Conservation (phyloP, 257 asterid genomes). For the Nicotiana benthamiana region DNA sequence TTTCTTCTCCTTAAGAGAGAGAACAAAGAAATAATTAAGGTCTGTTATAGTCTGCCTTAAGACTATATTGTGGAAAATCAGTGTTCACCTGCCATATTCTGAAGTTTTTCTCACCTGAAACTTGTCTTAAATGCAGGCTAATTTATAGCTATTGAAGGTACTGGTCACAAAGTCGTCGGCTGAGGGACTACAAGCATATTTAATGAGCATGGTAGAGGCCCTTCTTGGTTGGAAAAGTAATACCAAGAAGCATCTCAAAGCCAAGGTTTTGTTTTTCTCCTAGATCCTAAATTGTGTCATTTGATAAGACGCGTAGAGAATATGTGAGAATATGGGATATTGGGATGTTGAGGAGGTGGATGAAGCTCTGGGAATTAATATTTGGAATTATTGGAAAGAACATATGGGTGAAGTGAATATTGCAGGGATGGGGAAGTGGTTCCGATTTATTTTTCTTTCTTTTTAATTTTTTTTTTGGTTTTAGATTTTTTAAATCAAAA, state of each 20-base stretch:
- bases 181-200: slow-evolving; percentile 63
- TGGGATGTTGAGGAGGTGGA: no score
- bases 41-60: not conserved
- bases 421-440: no score
- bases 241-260: slow-evolving; percentile 80
- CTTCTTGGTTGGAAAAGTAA: slow-evolving; percentile 70
- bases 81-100: not conserved
- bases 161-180: slow-evolving; percentile 80
- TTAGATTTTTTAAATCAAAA: no score
- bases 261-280: slow-evolving; percentile 38
- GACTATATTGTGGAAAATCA: not conserved
- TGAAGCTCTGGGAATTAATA: no score
- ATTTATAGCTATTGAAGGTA: slow-evolving; percentile 82
- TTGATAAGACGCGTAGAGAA: no score
- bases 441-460: no score
- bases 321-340: no score
- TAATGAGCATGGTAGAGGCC: slow-evolving; percentile 72
- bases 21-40: slow-evolving; percentile 86
- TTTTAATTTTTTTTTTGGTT: no score
- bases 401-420: no score
- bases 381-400: no score
- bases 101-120: slow-evolving; percentile 9
- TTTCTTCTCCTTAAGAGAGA: slow-evolving; percentile 78
- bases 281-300: no score
- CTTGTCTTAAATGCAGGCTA: slow-evolving; percentile 50